Evolutionary conservation across 768 basidiomycete species (phyloP).

Genomic region (Mycena rosella): DNA sequence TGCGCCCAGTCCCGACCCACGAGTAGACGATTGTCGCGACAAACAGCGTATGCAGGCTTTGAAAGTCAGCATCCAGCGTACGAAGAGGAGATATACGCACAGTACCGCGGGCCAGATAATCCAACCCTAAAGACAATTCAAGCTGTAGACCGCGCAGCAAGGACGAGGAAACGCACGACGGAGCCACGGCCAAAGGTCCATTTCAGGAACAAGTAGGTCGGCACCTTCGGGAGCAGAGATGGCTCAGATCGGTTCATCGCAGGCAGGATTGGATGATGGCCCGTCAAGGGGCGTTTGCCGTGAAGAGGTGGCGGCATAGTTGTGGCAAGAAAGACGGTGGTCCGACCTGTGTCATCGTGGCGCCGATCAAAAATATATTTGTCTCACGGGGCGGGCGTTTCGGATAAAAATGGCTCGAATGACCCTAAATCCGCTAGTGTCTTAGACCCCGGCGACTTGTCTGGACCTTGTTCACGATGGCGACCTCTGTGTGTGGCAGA

Average conservation of each 20-base stretch:
- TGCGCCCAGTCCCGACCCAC: neutral
- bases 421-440: too few species aligned
- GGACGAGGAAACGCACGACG: conserved; percentile 19
- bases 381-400: too few species aligned
- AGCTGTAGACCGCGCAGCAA: neutral
- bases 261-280: conserved; percentile 31
- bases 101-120: conserved; percentile 76
- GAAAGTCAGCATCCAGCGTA: too few species aligned
- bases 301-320: neutral
- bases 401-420: too few species aligned
- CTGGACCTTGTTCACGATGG: too few species aligned
- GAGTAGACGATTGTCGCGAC: conserved; percentile 46
- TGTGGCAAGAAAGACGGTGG: too few species aligned
- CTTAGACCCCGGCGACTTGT: too few species aligned
- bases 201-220: conserved; percentile 32
- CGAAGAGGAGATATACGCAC: neutral
- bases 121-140: conserved; percentile 57
- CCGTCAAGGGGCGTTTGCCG: conserved; percentile 31
- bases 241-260: conserved; percentile 7
- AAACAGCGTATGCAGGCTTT: conserved; percentile 63
- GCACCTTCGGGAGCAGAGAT: conserved; percentile 25
- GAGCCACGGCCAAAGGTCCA: conserved; percentile 35
- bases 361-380: too few species aligned
- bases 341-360: too few species aligned
- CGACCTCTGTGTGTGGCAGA: too few species aligned